Base-by-base conservation (phyloP, 2,329 filamentous ascomycete species). In the Chaetomiaceae sp. region DNA sequence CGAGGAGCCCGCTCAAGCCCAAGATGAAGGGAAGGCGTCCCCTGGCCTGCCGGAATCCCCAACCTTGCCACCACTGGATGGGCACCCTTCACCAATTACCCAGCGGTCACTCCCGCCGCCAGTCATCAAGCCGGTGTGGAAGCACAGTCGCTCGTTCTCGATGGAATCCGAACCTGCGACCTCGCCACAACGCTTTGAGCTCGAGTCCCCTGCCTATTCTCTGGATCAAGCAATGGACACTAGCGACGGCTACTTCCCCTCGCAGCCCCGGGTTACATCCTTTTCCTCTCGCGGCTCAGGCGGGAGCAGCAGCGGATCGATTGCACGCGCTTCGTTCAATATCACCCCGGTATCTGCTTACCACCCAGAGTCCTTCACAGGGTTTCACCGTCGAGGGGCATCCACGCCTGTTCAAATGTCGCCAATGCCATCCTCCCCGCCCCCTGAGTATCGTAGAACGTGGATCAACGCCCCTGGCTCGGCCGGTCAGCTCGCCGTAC, bases 401-500 rank as follows among this genome's bases (percentile, higher is more conserved):
- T 50, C 34, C 1, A 37, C 42, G 4, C 31, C 38, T 4, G 14
- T 17, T 12, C n/a, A 47, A 14, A 6, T 49, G 4, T 19, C 49
- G 3, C 49, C 49, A 4, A 37, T 51, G 9, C 51, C 51, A 1
- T 50, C 34, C 3, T 45, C 50, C 5, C 49, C 36, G 34, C 49
- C 56, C 6, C 53, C 49, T 2, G 49, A 55, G 2, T 55, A 53
- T 12, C 46, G 47, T n/a, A 46, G 47, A 9, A 55, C 49, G 4
- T 47, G 45, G 48, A 46, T 46, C 25, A 27, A 49, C 4, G 7
- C 34, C 20, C 27, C 27, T 5, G 12, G 23, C 5, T 36, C 50
- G 1, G 22, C 46, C 6, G n/a, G 23, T 6, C 25, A 51, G 25
- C 19, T 40, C n/a, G 11, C 17, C 22, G 44, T 54, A 12, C 51